Conservation (phyloP, 2,329 filamentous ascomycete genomes). For the Penicillium sumatraense region DNA sequence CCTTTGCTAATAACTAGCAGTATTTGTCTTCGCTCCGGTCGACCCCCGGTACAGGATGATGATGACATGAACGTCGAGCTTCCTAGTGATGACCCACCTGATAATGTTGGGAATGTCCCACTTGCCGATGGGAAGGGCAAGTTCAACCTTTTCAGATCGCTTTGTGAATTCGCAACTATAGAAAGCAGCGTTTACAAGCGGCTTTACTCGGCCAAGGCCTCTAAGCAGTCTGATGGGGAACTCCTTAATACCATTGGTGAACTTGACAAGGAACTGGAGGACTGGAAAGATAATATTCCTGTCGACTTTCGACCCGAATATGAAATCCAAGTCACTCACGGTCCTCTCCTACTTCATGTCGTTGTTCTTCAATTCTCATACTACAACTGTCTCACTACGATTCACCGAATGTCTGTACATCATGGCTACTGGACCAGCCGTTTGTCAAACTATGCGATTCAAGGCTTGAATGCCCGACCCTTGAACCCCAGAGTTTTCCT, state of each 20-base stretch:
- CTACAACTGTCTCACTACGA: slow-evolving; percentile 96
- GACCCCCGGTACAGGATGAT: slow-evolving; percentile 73
- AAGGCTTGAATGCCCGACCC: slow-evolving; percentile 86
- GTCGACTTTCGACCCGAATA: slow-evolving; percentile 96
- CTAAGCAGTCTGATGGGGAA: slow-evolving; percentile 89
- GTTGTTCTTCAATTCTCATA: slow-evolving; percentile 96
- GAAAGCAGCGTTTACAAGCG: slow-evolving; percentile 93
- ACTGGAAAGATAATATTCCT: slow-evolving; percentile 95
- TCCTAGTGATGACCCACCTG: slow-evolving; percentile 84
- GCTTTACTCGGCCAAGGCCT: slow-evolving; percentile 89
- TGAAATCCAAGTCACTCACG: slow-evolving; percentile 91
- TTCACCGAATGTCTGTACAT: slow-evolving; percentile 97
- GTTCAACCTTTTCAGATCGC: slow-evolving; percentile 90
- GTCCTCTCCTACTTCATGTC: slow-evolving; percentile 89
- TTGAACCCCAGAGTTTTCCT: slow-evolving; percentile 94
- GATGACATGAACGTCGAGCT: slow-evolving; percentile 95
- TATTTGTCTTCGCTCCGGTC: slow-evolving; percentile 72
- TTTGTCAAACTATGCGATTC: slow-evolving; percentile 91
- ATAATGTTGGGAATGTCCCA: slow-evolving; percentile 94
- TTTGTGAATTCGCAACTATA: slow-evolving; percentile 90
- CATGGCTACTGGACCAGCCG: slow-evolving; percentile 98
- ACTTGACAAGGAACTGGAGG: slow-evolving; percentile 84
- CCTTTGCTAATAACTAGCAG: slow-evolving; percentile 36
- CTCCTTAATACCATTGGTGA: slow-evolving; percentile 94
- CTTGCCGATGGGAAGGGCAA: slow-evolving; percentile 86